These are phyloP conservation scores for Volvox carteri DNA, from an alignment of 163 green algal species.

Conservation along the genomic window DNA sequence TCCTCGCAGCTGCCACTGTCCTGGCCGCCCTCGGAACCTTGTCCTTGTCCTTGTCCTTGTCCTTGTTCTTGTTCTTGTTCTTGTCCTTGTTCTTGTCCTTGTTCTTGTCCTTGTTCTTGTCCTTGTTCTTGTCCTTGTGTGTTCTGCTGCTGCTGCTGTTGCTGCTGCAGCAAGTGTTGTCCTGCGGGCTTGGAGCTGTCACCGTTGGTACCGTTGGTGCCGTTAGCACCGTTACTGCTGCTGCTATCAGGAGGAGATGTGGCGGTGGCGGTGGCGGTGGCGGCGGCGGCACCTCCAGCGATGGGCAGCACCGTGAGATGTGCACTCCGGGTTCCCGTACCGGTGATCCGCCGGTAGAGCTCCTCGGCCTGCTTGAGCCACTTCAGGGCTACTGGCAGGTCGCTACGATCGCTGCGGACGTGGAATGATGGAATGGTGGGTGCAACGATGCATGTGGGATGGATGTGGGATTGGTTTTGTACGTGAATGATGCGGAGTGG, in stretches of 20 bases:
- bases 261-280: no score
- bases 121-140: neutral
- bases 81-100: no score
- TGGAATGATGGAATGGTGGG: no score
- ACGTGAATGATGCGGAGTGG: no score
- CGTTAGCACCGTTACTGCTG: slow-evolving; percentile 22
- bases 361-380: slow-evolving; percentile 60
- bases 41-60: no score
- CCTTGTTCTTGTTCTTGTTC: no score
- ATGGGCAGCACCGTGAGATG: slow-evolving; percentile 21
- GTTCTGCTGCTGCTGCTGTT: neutral
- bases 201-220: no score
- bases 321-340: neutral
- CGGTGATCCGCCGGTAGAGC: slow-evolving; percentile 44
- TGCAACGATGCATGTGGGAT: neutral
- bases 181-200: no score
- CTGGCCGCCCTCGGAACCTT: no score
- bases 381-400: slow-evolving; percentile 46
- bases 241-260: no score
- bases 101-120: no score
- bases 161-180: neutral
- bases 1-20: no score
- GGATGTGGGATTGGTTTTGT: neutral
- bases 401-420: slow-evolving; percentile 55
- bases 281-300: neutral